These are phyloP conservation scores for Ophiostoma perfectum DNA, from an alignment of 2,329 filamentous ascomycete genomes.

Conservation along the genomic window DNA sequence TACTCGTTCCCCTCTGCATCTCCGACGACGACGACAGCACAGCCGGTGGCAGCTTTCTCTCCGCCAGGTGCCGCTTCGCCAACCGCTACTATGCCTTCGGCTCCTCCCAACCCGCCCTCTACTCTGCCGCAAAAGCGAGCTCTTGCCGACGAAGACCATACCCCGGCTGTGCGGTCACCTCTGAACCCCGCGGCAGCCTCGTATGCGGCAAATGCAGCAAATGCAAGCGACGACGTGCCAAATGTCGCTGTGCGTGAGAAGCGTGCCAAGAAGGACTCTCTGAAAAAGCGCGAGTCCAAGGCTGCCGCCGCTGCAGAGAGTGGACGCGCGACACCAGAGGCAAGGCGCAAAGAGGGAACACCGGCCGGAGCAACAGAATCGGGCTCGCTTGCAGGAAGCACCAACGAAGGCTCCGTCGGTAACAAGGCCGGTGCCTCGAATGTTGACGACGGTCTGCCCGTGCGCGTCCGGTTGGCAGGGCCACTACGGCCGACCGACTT, in stretches of 20 bases:
- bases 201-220: too few relatives aligned
- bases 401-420: neutral
- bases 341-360: slow-evolving; percentile 35
- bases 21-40: slow-evolving; percentile 19
- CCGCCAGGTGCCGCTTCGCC: slow-evolving; percentile 26
- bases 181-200: slow-evolving; percentile 57
- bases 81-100: slow-evolving; percentile 25
- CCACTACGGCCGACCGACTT: slow-evolving; percentile 59
- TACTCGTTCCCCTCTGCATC: slow-evolving; percentile 13
- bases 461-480: slow-evolving; percentile 56
- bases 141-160: slow-evolving; percentile 60
- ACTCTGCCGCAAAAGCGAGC: slow-evolving; percentile 59
- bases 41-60: slow-evolving; percentile 23
- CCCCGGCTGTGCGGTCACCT: slow-evolving; percentile 65
- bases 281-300: slow-evolving; percentile 65
- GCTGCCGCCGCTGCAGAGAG: slow-evolving; percentile 33
- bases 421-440: neutral
- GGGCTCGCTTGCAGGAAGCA: slow-evolving; percentile 2
- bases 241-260: slow-evolving; percentile 42
- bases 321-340: slow-evolving; percentile 51
- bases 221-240: slow-evolving; percentile 29
- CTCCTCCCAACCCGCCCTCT: slow-evolving; percentile 19
- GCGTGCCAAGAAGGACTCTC: slow-evolving; percentile 58
- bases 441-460: slow-evolving; percentile 45
- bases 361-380: neutral